Base-by-base conservation (phyloP, 2,329 filamentous ascomycete species). In the Colletotrichum viniferum region DNA sequence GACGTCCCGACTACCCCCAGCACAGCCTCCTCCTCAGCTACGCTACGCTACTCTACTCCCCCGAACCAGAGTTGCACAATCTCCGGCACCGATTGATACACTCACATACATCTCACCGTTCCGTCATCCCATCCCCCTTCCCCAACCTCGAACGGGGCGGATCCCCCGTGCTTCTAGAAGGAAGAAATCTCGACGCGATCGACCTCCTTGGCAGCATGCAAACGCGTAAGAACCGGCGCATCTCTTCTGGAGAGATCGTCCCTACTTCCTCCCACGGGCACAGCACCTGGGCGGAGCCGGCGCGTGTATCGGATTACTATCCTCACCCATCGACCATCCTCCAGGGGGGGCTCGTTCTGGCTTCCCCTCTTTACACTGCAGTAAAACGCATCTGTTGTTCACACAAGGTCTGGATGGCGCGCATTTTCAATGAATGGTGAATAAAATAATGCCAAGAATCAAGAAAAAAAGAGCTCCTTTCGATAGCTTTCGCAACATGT, bases 91-190 rank as follows among this genome's bases (percentile, higher is more conserved):
- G 61, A 21, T 26, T 55, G 28, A 30, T n/a, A 30, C 58, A 30
- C 13, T n/a, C 26, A 14, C 5, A 18, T 18, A 43, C 18, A 43
- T 16, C 28, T 61, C 58, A 9, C 43, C 52, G 32, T 34, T 62
- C 67, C 67, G 67, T 69, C 67, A 62, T 74, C 69, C 73, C 73
- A 72, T 56, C 69, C 61, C 43, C 21, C 63, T 18, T 18, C 16
- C 55, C 55, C 13, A 56, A 56, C 14, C 52, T 30, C 26, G 43
- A 48, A 48, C 30, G 30, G 28, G 52, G 56, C 30, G 12, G 55
- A 55, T 61, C 38, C 55, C n/a, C 69, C n/a, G 21, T 72, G 62
- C 62, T 72, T 72, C 61, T 67, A 72, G 69, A 74, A 74, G 69
- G 26, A n/a, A 36, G 13, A 62, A 62, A 69, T 34, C 62, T 67